Evolutionary conservation across 164 flowering plant species (phyloP).

Genomic region (Vitis rotundifolia): DNA sequence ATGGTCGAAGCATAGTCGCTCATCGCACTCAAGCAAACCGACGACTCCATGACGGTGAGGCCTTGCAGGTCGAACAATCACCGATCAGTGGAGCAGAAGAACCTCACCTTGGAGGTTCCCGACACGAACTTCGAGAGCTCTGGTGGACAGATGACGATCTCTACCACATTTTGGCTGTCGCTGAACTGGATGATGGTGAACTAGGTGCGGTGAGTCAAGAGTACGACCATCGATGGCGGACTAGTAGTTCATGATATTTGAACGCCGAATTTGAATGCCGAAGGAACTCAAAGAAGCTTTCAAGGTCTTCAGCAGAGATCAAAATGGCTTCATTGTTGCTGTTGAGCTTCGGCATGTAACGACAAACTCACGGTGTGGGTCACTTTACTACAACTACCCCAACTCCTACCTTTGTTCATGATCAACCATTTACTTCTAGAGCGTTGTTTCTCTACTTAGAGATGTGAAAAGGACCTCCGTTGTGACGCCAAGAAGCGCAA

Average conservation of each 20-base stretch:
- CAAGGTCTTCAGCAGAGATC: too few species aligned
- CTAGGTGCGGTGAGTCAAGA: constrained; percentile 42
- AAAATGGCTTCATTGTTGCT: too few species aligned
- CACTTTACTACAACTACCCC: too few species aligned
- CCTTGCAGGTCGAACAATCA: constrained; percentile 30
- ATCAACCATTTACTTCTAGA: too few species aligned
- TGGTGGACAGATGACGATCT: constrained; percentile 16
- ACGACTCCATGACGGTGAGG: constrained; percentile 18
- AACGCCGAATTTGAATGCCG: constrained; percentile 43
- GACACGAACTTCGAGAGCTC: constrained; percentile 19
- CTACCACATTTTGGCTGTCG: constrained; percentile 27
- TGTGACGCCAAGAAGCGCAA: too few species aligned
- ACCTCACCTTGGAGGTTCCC: constrained; percentile 27
- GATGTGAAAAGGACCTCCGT: too few species aligned
- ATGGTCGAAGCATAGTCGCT: constrained; percentile 35
- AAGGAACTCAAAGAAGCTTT: too few species aligned
- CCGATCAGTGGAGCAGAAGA: constrained; percentile 8
- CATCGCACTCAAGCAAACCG: constrained; percentile 14
- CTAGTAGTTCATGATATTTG: constrained; percentile 45
- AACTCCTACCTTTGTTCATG: too few species aligned
- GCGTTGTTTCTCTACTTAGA: too few species aligned
- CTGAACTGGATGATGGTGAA: constrained; percentile 19
- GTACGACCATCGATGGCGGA: constrained; percentile 26
- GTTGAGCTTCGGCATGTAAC: too few species aligned
- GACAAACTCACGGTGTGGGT: too few species aligned